phyloP scores from a whole-genome alignment of 148 eudicot species.

The Chenopodium quinoa region DNA sequence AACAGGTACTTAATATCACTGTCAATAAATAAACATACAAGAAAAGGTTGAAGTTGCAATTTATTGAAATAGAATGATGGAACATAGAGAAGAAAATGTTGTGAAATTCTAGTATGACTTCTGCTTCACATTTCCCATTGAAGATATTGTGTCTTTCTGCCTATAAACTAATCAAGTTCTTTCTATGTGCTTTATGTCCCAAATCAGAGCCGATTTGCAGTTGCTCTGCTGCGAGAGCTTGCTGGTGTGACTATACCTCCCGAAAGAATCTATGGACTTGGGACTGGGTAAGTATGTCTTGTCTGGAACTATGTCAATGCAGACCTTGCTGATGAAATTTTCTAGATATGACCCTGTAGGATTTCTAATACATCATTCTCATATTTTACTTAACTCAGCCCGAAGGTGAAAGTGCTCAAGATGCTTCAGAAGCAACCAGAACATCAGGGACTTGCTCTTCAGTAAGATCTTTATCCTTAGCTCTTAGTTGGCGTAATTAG shows the following conservation, averaged over 20 bases:
- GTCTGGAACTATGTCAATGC: not conserved
- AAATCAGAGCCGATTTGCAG: slow-evolving; percentile 85
- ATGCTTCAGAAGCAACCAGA: slow-evolving; percentile 86
- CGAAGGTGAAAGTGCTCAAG: slow-evolving; percentile 93
- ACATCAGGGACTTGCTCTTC: slow-evolving; percentile 76
- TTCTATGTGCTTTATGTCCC: not conserved
- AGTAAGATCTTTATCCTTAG: slow-evolving; percentile 51
- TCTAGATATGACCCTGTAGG: not conserved
- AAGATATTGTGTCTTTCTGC: not conserved
- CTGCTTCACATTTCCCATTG: not conserved
- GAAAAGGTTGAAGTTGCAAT: not conserved
- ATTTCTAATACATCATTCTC: not conserved
- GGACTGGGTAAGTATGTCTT: slow-evolving; percentile 66
- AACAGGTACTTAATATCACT: slow-evolving; percentile 52
- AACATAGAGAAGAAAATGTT: not conserved
- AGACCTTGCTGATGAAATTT: not conserved
- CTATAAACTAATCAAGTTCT: not conserved
- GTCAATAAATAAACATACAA: not conserved
- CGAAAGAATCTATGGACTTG: slow-evolving; percentile 88
- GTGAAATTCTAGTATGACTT: not conserved
- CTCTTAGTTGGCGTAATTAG: not conserved
- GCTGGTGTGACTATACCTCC: slow-evolving; percentile 89
- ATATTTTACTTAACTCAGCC: slow-evolving; percentile 40
- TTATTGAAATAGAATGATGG: not conserved
- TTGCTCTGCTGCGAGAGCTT: slow-evolving; percentile 77